Percentiles rank a stretch among this genome's conserved stretches.
These are phyloP conservation scores for Arxiozyma slooffiae DNA, from an alignment of 1,139 yeast genomes.

Conservation along the genomic window DNA sequence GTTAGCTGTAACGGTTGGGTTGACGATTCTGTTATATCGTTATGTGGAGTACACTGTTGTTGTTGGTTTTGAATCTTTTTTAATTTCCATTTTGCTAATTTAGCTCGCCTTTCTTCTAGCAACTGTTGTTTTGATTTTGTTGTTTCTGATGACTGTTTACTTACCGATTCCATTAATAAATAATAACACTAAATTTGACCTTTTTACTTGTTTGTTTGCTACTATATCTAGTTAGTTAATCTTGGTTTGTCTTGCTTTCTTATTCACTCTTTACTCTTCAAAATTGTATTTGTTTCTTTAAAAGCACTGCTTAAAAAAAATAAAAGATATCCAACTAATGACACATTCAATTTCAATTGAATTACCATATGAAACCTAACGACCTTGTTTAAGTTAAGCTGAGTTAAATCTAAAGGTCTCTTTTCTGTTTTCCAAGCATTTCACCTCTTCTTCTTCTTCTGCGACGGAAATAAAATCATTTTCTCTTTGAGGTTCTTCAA, in stretches of 20 bases:
- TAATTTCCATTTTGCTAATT: slow-evolving; percentile 33
- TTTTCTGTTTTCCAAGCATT: background rate
- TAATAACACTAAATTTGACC: too few relatives aligned
- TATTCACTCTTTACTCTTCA: background rate
- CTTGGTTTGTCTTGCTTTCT: background rate
- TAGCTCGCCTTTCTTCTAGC: slow-evolving; percentile 30
- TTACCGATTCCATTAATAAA: slow-evolving; percentile 12
- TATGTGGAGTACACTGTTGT: background rate
- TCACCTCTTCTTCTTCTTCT: background rate
- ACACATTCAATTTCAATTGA: too few relatives aligned
- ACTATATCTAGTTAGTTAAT: background rate
- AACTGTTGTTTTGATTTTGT: slow-evolving; percentile 14
- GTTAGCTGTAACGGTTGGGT: background rate
- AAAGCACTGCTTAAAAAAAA: too few relatives aligned
- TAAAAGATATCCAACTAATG: too few relatives aligned
- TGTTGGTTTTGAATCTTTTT: slow-evolving; percentile 18
- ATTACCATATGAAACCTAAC: background rate
- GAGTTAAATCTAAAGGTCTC: background rate
- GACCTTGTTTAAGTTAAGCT: too few relatives aligned
- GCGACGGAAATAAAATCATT: background rate
- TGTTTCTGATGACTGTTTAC: slow-evolving; percentile 7
- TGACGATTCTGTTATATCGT: background rate
- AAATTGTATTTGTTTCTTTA: too few relatives aligned
- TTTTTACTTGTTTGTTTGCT: background rate
- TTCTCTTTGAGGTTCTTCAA: too few relatives aligned